phyloP scores from a whole-genome alignment of 768 basidiomycete species.

The Cystobasidium onofrii region DNA sequence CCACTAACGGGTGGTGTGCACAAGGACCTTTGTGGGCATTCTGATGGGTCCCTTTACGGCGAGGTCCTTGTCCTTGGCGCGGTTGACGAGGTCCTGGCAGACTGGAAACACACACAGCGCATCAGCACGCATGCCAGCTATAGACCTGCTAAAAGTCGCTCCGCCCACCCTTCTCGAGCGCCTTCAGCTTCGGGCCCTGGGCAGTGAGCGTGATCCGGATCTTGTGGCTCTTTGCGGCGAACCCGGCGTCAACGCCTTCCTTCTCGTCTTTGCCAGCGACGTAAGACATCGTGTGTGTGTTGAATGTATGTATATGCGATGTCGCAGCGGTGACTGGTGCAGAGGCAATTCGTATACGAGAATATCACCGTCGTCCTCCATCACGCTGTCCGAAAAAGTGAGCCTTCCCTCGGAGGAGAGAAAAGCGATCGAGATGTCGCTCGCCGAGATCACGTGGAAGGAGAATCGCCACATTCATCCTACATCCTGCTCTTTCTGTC shows the following conservation, averaged over 20 bases:
- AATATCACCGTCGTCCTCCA: neutral
- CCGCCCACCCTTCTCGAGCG: constrained; percentile 94
- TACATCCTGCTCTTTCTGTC: neutral
- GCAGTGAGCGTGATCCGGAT: constrained; percentile 98
- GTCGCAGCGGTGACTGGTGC: constrained; percentile 41
- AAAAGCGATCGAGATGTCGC: neutral
- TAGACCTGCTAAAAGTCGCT: too few relatives aligned
- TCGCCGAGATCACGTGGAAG: neutral
- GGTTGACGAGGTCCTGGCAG: constrained; percentile 90
- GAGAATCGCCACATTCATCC: neutral
- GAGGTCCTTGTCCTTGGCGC: constrained; percentile 99
- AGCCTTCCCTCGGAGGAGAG: neutral
- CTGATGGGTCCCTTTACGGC: constrained; percentile 98
- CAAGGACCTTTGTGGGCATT: constrained; percentile 96
- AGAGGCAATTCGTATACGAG: neutral
- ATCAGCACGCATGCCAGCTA: too few relatives aligned
- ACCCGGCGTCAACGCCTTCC: constrained; percentile 88
- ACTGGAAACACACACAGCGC: constrained; percentile 52
- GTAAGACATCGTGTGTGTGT: constrained; percentile 58
- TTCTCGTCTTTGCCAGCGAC: constrained; percentile 91
- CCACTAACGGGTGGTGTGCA: constrained; percentile 89
- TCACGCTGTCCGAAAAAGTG: neutral
- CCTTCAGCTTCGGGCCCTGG: constrained; percentile 73
- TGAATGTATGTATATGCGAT: constrained; percentile 18
- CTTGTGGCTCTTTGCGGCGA: constrained; percentile 91